A percentile compares a stretch with the other conserved stretches of the same genome.
Evolutionary conservation across 441 rosid genomes (phyloP).

Genomic region (Capsella rubella): DNA sequence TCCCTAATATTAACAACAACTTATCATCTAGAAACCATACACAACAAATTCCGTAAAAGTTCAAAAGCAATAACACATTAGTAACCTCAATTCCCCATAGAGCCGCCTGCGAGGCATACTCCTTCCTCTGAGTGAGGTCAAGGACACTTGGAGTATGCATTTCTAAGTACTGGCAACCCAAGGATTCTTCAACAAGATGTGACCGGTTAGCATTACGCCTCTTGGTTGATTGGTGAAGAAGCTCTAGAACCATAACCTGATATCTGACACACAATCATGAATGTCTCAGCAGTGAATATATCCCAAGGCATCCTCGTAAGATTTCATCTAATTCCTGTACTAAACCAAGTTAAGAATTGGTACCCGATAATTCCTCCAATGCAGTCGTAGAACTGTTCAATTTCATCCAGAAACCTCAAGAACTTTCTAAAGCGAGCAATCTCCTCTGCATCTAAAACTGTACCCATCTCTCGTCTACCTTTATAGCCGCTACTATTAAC

Average conservation of each 20-base stretch:
- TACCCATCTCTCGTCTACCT: conserved; percentile 38
- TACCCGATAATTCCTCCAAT: conserved; percentile 95
- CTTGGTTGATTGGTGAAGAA: conserved; percentile 66
- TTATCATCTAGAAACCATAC: conserved; percentile 49
- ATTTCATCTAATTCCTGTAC: background rate
- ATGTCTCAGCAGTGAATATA: conserved; percentile 25
- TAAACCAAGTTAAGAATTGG: conserved; percentile 22
- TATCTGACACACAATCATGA: conserved; percentile 62
- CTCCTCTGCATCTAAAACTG: conserved; percentile 51
- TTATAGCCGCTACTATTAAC: conserved; percentile 43
- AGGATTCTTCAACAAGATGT: conserved; percentile 51
- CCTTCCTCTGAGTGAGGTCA: conserved; percentile 75
- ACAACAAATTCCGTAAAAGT: conserved; percentile 36
- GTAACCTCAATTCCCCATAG: conserved; percentile 93
- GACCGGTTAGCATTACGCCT: conserved; percentile 54
- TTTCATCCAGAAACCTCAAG: conserved; percentile 59
- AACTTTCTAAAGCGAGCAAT: conserved; percentile 59
- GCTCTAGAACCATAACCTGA: conserved; percentile 85
- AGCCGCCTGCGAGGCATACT: conserved; percentile 89
- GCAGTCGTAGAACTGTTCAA: conserved; percentile 85
- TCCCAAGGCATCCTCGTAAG: background rate
- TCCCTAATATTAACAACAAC: conserved; percentile 70
- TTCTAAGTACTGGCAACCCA: conserved; percentile 67
- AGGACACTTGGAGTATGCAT: conserved; percentile 75
- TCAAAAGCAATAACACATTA: conserved; percentile 10